Conservation (phyloP, 176 grass and related monocot species). For the Miscanthus lutarioriparius region DNA sequence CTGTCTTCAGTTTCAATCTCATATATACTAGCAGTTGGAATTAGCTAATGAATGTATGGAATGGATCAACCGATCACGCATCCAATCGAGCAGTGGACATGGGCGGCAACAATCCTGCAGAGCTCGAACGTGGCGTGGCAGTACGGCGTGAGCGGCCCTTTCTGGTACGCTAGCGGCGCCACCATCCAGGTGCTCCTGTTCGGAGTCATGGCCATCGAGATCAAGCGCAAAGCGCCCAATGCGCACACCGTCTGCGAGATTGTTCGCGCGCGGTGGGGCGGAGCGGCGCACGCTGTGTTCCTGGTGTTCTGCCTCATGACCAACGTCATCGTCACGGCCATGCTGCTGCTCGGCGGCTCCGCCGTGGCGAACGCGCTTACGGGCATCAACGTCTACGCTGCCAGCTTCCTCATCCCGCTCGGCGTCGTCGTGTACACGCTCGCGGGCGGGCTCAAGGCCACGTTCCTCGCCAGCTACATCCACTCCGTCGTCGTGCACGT, state of each 20-base stretch:
- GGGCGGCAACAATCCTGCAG: slow-evolving; percentile 80
- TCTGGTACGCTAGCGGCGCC: slow-evolving; percentile 79
- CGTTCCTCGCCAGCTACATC: slow-evolving; percentile 84
- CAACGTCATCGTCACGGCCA: slow-evolving; percentile 75
- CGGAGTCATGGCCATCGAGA: slow-evolving; percentile 79
- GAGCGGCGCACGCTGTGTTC: slow-evolving; percentile 59
- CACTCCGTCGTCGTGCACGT: slow-evolving; percentile 76
- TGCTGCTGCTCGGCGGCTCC: slow-evolving; percentile 74
- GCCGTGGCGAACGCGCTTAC: slow-evolving; percentile 79
- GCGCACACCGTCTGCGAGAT: slow-evolving; percentile 82
- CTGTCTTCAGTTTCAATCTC: background rate
- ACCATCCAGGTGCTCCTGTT: slow-evolving; percentile 80
- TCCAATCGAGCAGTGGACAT: slow-evolving; percentile 57
- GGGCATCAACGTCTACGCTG: slow-evolving; percentile 67
- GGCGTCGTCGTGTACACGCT: slow-evolving; percentile 77
- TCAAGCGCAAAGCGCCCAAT: slow-evolving; percentile 79
- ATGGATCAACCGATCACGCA: background rate
- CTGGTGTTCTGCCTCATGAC: slow-evolving; percentile 72
- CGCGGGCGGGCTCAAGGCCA: slow-evolving; percentile 75
- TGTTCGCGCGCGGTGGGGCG: slow-evolving; percentile 55
- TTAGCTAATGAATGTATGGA: background rate
- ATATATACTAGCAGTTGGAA: background rate
- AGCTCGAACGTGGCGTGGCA: slow-evolving; percentile 83
- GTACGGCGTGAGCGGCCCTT: slow-evolving; percentile 77
- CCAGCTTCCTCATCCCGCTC: slow-evolving; percentile 78